Base-by-base conservation (phyloP, 2,329 filamentous ascomycete species). In the Fusarium virguliforme region DNA sequence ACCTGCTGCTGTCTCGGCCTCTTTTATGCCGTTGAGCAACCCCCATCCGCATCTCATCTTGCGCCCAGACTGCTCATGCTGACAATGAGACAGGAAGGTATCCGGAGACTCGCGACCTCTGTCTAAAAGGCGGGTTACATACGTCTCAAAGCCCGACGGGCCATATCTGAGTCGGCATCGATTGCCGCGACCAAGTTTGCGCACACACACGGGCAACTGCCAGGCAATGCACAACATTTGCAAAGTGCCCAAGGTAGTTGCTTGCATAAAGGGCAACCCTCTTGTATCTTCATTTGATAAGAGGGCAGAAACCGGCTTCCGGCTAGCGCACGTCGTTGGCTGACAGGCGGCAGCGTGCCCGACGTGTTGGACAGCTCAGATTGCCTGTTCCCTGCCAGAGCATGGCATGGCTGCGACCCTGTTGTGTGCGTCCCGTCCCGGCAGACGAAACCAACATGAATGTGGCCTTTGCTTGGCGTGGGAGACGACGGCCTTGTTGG, bases 341-440 rank as follows among this genome's bases (percentile, higher is more conserved):
- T 13, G 28, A 57, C 18, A 41, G 12, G 26, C 24, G 46, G 54
- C 59, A 55, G n/a, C 51, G 38, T 18, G 48, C 32, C 46, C 43
- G 50, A 32, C 68, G 34, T 40, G 37, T 28, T 59, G 46, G 35
- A 41, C 26, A 35, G 30, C 35, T 22, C 22, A 54, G 26, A 15
- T 22, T 37, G 35, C 34, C 60, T 57, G 50, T 61, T 58, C 62
- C 46, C 35, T 60, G 54, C 32, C 24, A 30, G 38, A 57, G 35
- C 56, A 60, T 61, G 9, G 38, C 32, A 26, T 40, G 24, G 57
- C 15, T 43, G 26, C 59, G 59, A 55, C 55, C 28, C 48, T 55
- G 30, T 37, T 5, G n/a, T 60, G 51, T 54, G 43, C 32, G 50
- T 64, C 58, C 50, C 30, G 58, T 60, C 68, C 65, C 35, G 58